phyloP scores from a whole-genome alignment of 2,329 filamentous ascomycete genomes.

The Calonectria multiphialidica region DNA sequence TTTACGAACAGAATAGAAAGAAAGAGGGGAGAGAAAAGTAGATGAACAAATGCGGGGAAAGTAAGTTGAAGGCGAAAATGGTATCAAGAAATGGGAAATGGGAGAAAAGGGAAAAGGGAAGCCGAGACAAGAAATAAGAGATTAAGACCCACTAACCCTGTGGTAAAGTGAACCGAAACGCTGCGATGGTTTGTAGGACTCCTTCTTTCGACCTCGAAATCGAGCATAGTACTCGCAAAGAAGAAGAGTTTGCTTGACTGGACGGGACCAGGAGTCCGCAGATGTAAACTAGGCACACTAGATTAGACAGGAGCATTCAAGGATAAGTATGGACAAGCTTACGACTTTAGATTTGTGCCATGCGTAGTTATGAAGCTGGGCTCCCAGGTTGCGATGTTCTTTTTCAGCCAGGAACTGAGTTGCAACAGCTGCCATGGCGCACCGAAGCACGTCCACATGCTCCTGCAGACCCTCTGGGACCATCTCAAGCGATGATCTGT shows the following conservation, averaged over 20 bases:
- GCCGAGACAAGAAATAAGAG: slow-evolving; percentile 30
- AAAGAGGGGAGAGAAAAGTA: slow-evolving; percentile 33
- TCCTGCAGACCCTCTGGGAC: slow-evolving; percentile 47
- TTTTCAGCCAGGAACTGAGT: slow-evolving; percentile 62
- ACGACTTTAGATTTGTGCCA: slow-evolving; percentile 63
- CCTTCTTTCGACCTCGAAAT: slow-evolving; percentile 64
- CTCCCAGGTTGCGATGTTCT: slow-evolving; percentile 64
- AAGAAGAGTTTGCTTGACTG: slow-evolving; percentile 65
- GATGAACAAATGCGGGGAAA: neutral
- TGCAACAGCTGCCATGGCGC: slow-evolving; percentile 69
- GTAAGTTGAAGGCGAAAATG: slow-evolving; percentile 16
- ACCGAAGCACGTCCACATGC: slow-evolving; percentile 58
- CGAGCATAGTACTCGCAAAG: slow-evolving; percentile 68
- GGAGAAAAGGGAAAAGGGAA: slow-evolving; percentile 3
- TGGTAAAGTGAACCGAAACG: slow-evolving; percentile 64
- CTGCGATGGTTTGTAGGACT: slow-evolving; percentile 60
- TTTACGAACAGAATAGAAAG: slow-evolving; percentile 42
- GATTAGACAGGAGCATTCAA: slow-evolving; percentile 24
- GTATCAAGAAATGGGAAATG: slow-evolving; percentile 33
- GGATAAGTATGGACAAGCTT: slow-evolving; percentile 46
- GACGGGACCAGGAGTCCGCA: slow-evolving; percentile 58
- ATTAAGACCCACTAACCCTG: slow-evolving; percentile 60
- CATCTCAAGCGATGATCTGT: slow-evolving; percentile 59
- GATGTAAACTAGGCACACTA: slow-evolving; percentile 52
- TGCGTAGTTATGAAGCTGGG: slow-evolving; percentile 64